Percentiles rank a stretch among this genome's conserved stretches.
Conservation (phyloP, 2,329 filamentous ascomycete species). For the Trichoderma polysporum region DNA sequence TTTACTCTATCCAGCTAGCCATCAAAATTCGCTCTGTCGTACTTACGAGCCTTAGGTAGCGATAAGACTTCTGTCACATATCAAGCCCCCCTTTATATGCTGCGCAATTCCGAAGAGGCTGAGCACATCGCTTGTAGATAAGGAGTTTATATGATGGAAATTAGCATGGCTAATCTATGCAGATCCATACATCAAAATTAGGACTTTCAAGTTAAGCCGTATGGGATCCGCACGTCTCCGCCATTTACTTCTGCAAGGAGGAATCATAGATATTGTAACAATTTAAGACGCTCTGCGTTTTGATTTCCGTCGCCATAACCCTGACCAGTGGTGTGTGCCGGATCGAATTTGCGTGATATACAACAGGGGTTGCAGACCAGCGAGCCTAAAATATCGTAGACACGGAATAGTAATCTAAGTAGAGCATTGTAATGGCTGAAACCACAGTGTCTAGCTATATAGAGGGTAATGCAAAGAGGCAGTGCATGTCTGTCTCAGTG, state of each 20-base stretch:
- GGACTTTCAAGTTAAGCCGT: not conserved
- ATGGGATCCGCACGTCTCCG: not conserved
- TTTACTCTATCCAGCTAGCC: not conserved
- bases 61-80: not conserved
- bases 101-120: slow-evolving; percentile 6
- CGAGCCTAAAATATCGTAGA: not conserved
- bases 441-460: not conserved
- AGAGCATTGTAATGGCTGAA: not conserved
- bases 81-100: not conserved
- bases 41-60: not conserved
- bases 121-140: not conserved
- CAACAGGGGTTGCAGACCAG: not conserved
- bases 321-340: not conserved
- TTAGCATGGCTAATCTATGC: not conserved
- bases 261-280: not conserved
- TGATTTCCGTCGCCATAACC: not conserved
- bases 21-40: not conserved
- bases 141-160: not conserved
- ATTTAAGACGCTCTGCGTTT: not conserved
- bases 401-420: not conserved
- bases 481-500: not conserved
- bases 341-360: not conserved
- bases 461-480: not conserved
- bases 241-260: not conserved
- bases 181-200: slow-evolving; percentile 5